A percentile compares a stretch with the other conserved stretches of the same genome.
phyloP scores from a whole-genome alignment of 805 yeast species.

The Metschnikowia colocasiae region DNA sequence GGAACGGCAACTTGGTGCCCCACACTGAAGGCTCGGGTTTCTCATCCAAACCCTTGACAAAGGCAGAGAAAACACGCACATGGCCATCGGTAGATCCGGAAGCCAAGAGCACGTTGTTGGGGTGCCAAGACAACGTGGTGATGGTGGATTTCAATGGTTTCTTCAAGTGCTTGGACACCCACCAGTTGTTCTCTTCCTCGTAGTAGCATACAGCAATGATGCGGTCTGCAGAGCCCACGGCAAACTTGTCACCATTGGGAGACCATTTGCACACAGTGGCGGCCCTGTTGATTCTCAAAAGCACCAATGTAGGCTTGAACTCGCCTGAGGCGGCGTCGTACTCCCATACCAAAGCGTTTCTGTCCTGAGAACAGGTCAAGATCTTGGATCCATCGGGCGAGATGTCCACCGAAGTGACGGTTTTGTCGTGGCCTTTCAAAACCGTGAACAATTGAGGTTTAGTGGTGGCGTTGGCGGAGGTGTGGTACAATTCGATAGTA shows the following conservation, averaged over 20 bases:
- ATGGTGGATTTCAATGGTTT: slow-evolving; percentile 90
- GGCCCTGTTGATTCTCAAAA: slow-evolving; percentile 89
- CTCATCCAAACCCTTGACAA: slow-evolving; percentile 79
- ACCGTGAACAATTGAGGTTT: slow-evolving; percentile 62
- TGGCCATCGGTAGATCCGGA: slow-evolving; percentile 94
- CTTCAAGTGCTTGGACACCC: slow-evolving; percentile 97
- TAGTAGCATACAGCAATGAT: slow-evolving; percentile 94
- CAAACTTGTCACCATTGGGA: slow-evolving; percentile 91
- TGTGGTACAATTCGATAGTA: slow-evolving; percentile 68
- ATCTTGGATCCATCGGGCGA: slow-evolving; percentile 76
- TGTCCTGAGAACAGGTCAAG: slow-evolving; percentile 95
- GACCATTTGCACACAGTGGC: slow-evolving; percentile 96
- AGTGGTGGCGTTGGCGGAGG: slow-evolving; percentile 35
- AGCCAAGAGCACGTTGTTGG: slow-evolving; percentile 82
- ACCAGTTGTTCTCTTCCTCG: slow-evolving; percentile 97
- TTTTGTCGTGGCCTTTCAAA: slow-evolving; percentile 83
- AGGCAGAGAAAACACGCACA: slow-evolving; percentile 84
- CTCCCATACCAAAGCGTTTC: slow-evolving; percentile 97
- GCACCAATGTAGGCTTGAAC: slow-evolving; percentile 83
- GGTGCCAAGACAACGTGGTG: slow-evolving; percentile 86
- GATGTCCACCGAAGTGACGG: slow-evolving; percentile 92
- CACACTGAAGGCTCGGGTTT: slow-evolving; percentile 80
- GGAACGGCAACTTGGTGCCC: slow-evolving; percentile 96
- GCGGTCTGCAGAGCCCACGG: slow-evolving; percentile 94
- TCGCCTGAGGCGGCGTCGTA: slow-evolving; percentile 52